phyloP scores from a whole-genome alignment of 805 yeast species.

The Grigorovia humatica region DNA sequence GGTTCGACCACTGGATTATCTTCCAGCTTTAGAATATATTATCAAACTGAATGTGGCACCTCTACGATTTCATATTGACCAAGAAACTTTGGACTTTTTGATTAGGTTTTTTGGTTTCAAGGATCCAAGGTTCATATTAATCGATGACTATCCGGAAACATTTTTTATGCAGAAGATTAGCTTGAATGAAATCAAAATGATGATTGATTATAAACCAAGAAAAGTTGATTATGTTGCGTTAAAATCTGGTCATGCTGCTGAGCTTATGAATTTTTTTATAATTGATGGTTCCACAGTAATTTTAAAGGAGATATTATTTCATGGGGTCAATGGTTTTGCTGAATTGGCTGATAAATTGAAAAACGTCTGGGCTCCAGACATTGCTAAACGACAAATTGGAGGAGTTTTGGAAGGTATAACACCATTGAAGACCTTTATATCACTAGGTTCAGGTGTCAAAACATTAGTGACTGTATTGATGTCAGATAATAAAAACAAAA shows the following conservation, averaged over 20 bases:
- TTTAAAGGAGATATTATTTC: constrained; percentile 48
- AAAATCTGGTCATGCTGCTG: constrained; percentile 73
- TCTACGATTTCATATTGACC: constrained; percentile 76
- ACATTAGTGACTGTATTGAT: constrained; percentile 66
- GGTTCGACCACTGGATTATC: constrained; percentile 49
- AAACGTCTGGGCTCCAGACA: constrained; percentile 82
- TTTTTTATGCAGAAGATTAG: constrained; percentile 59
- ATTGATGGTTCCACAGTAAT: constrained; percentile 75
- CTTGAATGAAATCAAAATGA: constrained; percentile 48
- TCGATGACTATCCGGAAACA: constrained; percentile 51
- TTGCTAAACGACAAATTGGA: constrained; percentile 66
- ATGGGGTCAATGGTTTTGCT: constrained; percentile 71
- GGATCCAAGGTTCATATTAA: constrained; percentile 54
- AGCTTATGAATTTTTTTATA: constrained; percentile 78
- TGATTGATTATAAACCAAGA: constrained; percentile 86
- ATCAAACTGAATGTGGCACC: constrained; percentile 53
- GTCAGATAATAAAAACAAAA: constrained; percentile 13
- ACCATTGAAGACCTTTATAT: constrained; percentile 66
- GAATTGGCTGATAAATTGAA: constrained; percentile 46
- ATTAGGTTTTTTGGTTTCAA: constrained; percentile 73
- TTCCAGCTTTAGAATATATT: constrained; percentile 62
- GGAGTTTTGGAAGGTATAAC: constrained; percentile 79
- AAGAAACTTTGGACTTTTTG: constrained; percentile 81
- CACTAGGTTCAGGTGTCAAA: constrained; percentile 68
- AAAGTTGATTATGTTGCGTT: constrained; percentile 77